Evolutionary conservation across 352 stramenopile genomes (phyloP).

Genomic region (Pythium folliculosum): DNA sequence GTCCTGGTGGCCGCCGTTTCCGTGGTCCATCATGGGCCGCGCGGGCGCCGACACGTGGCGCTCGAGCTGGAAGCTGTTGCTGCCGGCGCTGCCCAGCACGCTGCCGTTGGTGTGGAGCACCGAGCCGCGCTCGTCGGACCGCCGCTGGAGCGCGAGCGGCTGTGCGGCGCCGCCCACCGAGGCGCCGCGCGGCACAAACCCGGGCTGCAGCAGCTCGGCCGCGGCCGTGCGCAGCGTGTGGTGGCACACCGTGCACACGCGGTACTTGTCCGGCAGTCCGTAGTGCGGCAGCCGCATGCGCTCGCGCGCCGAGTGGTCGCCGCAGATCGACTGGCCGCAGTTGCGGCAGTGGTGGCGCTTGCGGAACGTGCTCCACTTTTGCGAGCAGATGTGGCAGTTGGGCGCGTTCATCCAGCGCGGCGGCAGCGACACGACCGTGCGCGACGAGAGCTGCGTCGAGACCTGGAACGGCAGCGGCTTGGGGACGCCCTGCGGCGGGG

Average conservation of each 20-base stretch:
- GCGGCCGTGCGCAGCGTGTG: constrained; percentile 65
- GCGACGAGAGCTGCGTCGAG: constrained; percentile 38
- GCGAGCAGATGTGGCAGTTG: constrained; percentile 84
- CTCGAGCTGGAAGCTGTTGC: constrained; percentile 44
- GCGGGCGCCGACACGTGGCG: constrained; percentile 77
- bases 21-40: constrained; percentile 34
- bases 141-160: constrained; percentile 22
- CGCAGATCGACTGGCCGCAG: constrained; percentile 85
- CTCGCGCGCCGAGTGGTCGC: constrained; percentile 82
- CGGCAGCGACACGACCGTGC: constrained; percentile 59
- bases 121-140: constrained; percentile 53
- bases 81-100: constrained; percentile 6
- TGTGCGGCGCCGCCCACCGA: constrained; percentile 4
- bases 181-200: constrained; percentile 17
- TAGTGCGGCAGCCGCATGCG: constrained; percentile 83
- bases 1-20: neutral
- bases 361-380: constrained; percentile 78
- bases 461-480: constrained; percentile 45
- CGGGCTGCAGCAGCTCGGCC: constrained; percentile 42
- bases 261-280: constrained; percentile 73
- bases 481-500: constrained; percentile 8
- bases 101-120: constrained; percentile 26
- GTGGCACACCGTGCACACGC: constrained; percentile 83
- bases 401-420: constrained; percentile 83
- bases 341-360: constrained; percentile 89